A percentile compares a stretch with the other conserved stretches of the same genome.
Conservation (phyloP, 176 grass and related monocot species). For the Oropetium thomaeum region DNA sequence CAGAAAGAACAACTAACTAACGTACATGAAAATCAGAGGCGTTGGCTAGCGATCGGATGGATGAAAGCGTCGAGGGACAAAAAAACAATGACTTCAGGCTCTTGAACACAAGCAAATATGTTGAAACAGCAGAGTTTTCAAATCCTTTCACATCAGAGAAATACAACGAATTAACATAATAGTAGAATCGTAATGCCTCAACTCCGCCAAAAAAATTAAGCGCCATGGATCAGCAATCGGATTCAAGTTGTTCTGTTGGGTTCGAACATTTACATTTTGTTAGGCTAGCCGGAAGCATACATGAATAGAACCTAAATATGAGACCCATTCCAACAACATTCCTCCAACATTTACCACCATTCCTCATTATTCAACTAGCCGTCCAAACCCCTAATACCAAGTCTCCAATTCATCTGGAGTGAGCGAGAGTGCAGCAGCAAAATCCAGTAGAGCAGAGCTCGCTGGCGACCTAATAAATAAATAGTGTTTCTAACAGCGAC, state of each 20-base stretch:
- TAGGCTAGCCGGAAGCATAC: not conserved
- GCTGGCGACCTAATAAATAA: not conserved
- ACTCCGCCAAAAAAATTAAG: not conserved
- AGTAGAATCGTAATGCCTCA: too few relatives aligned
- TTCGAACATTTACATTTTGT: not conserved
- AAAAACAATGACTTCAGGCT: too few relatives aligned
- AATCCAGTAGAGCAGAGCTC: not conserved
- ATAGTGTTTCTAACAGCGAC: not conserved
- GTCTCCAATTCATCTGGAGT: not conserved
- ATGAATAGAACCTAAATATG: slow-evolving; percentile 3
- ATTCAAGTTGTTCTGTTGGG: not conserved
- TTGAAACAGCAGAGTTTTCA: too few relatives aligned
- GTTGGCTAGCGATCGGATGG: too few relatives aligned
- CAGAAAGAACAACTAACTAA: too few relatives aligned
- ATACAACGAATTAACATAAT: not conserved
- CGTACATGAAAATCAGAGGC: too few relatives aligned
- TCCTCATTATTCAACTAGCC: not conserved
- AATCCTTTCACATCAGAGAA: not conserved
- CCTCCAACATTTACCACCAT: not conserved
- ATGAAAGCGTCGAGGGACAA: too few relatives aligned
- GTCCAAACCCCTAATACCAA: not conserved
- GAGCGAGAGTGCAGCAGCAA: too few relatives aligned
- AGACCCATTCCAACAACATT: not conserved
- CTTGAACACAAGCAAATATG: too few relatives aligned
- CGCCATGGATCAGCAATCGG: not conserved